Conservation (phyloP, 352 stramenopile genomes). For the Globisporangium perplexum region DNA sequence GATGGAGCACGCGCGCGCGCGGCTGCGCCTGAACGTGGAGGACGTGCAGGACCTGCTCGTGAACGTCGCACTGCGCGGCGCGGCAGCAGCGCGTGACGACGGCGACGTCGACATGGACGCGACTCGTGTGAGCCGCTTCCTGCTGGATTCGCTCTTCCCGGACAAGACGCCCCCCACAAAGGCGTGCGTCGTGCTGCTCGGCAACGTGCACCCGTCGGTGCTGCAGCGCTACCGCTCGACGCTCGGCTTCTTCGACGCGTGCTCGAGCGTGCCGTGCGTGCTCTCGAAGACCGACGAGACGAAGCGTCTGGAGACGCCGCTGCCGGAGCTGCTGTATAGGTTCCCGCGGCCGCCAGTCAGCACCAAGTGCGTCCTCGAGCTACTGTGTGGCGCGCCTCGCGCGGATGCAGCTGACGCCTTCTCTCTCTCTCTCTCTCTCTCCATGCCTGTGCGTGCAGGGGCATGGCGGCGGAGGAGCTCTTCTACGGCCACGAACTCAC, state of each 20-base stretch:
- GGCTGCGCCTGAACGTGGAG: slow-evolving; percentile 46
- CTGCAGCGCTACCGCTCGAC: slow-evolving; percentile 63
- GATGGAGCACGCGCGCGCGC: slow-evolving; percentile 44
- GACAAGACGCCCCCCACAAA: slow-evolving; percentile 40
- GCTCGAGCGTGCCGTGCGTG: slow-evolving; percentile 60
- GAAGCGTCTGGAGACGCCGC: slow-evolving; percentile 43
- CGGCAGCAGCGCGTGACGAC: slow-evolving; percentile 11
- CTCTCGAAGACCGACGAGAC: slow-evolving; percentile 57
- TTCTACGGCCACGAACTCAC: slow-evolving; percentile 79
- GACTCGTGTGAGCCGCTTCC: slow-evolving; percentile 35
- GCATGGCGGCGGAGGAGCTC: slow-evolving; percentile 49
- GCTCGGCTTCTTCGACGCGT: slow-evolving; percentile 67
- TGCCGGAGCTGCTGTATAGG: slow-evolving; percentile 64
- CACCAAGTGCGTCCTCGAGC: slow-evolving; percentile 35
- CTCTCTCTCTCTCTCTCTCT: not conserved
- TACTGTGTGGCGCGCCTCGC: not conserved
- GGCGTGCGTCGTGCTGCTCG: slow-evolving; percentile 67
- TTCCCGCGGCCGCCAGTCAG: slow-evolving; percentile 60
- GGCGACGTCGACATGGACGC: slow-evolving; percentile 3
- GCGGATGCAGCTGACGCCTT: not conserved
- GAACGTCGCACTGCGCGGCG: slow-evolving; percentile 23
- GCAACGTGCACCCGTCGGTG: slow-evolving; percentile 61
- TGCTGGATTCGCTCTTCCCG: slow-evolving; percentile 47
- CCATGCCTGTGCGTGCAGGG: slow-evolving; percentile 19
- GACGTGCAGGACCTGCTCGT: slow-evolving; percentile 62